Conservation (phyloP, 345 rosid genomes). For the Syzygium aqueum region DNA sequence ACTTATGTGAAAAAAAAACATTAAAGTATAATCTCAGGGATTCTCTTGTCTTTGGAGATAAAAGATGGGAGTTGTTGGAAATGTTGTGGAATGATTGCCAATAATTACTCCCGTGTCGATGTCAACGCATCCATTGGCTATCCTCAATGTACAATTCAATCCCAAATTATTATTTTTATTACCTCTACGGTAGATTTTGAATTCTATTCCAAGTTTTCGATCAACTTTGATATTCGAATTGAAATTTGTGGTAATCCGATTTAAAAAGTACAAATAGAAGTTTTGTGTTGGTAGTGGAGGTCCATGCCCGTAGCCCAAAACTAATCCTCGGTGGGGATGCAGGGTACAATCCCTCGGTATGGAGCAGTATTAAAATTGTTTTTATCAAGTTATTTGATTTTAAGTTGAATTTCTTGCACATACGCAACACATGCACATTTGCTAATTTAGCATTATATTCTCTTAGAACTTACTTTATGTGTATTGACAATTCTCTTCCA, state of each 20-base stretch:
- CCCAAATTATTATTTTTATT: not conserved
- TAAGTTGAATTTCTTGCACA: not conserved
- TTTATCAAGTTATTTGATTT: too few species aligned
- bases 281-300: too few species aligned
- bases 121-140: not conserved
- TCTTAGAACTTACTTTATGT: not conserved
- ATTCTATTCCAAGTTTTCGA: too few species aligned
- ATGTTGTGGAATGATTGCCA: not conserved
- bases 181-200: not conserved
- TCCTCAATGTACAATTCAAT: not conserved
- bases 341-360: too few species aligned
- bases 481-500: not conserved
- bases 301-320: too few species aligned
- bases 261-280: too few species aligned
- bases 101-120: not conserved
- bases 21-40: not conserved
- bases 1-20: not conserved
- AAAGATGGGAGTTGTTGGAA: not conserved
- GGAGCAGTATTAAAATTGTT: too few species aligned
- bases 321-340: too few species aligned
- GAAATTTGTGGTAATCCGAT: too few species aligned
- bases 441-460: not conserved
- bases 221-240: too few species aligned
- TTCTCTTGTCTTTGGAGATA: not conserved
- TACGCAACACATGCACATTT: not conserved